Base-by-base conservation (phyloP, 2,329 filamentous ascomycete genomes). In the Ophiostoma triangulosporum region DNA sequence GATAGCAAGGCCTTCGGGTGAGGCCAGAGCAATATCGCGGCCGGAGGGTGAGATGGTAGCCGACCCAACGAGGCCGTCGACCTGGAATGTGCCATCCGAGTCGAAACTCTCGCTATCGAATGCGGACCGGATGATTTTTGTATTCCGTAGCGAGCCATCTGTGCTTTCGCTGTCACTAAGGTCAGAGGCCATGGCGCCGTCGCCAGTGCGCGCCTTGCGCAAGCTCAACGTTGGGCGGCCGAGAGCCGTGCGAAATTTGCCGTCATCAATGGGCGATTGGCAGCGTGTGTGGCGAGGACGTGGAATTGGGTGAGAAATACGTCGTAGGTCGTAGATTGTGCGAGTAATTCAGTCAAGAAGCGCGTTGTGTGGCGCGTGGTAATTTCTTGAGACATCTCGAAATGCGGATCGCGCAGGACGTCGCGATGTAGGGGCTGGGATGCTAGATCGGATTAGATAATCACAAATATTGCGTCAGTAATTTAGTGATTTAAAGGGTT, bases 21-120 rank as follows among this genome's bases (percentile, higher is more conserved):
- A 94, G 53, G 89, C 91, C 58, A 96, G 74, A 33, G 91, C 90
- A 54, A 96, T 81, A 70, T 96, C 91, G 62, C 91, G 80, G 49
- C 91, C 89, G 57, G 85, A 90, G 2, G 90, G 90, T 20, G 90
- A 94, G 68, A 96, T 95, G 56, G 88, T 91, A 61, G 91, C 90
- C 6, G 91, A 94, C 48, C 89, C 89, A 51, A 95, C 88, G 22
- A 79, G 68, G n/a, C 78, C 78, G 58, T 90, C 84, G 51, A 96
- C 86, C 62, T 86, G 82, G 60, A 96, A 90, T 1, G 84, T 86
- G 51, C 86, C 84, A 68, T 94, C 85, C 58, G 84, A 79, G 61
- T 89, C 88, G 61, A 95, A 96, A 32, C 86, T 95, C 53, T 86
- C 82, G 66, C 88, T 95, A 59, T 95, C 87, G 60, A 82, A 89